Conservation (phyloP, 1,139 yeast species). For the Citeromyces hawaiiensis region DNA sequence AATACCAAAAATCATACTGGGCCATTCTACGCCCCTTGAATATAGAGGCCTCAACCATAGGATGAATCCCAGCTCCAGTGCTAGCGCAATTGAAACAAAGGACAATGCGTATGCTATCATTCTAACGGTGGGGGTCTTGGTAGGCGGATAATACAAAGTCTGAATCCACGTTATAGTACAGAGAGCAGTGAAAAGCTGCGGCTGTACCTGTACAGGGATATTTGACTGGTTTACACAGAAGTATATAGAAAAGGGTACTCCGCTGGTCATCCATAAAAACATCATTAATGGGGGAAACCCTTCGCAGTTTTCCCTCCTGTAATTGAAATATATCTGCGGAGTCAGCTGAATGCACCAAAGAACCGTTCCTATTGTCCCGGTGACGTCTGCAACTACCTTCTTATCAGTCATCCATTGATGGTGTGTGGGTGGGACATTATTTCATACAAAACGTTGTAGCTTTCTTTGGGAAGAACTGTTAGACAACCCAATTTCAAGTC, state of each 20-base stretch:
- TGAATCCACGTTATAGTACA: conserved; percentile 39
- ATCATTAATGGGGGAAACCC: conserved; percentile 50
- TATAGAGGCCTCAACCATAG: conserved; percentile 36
- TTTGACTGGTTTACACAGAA: conserved; percentile 36
- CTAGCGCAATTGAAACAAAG: conserved; percentile 14
- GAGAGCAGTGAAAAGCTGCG: conserved; percentile 36
- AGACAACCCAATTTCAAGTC: no score
- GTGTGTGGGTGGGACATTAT: no score
- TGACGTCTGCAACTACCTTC: conserved; percentile 23
- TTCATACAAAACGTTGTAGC: no score
- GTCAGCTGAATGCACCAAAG: conserved; percentile 42
- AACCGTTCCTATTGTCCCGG: conserved; percentile 33
- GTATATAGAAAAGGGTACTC: conserved; percentile 40
- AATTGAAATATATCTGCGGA: conserved; percentile 36
- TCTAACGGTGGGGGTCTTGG: conserved; percentile 13
- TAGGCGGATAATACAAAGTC: conserved; percentile 40
- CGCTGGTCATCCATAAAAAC: conserved; percentile 46
- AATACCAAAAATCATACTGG: conserved; percentile 37
- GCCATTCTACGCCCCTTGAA: conserved; percentile 26
- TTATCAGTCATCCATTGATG: conserved; percentile 3
- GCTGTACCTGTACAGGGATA: conserved; percentile 40
- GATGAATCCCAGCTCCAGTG: conserved; percentile 26
- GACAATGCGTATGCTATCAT: conserved; percentile 11
- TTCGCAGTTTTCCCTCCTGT: conserved; percentile 33
- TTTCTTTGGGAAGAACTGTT: no score